phyloP scores from a whole-genome alignment of 495 filamentous ascomycete species.

The Neurospora cerealis region DNA sequence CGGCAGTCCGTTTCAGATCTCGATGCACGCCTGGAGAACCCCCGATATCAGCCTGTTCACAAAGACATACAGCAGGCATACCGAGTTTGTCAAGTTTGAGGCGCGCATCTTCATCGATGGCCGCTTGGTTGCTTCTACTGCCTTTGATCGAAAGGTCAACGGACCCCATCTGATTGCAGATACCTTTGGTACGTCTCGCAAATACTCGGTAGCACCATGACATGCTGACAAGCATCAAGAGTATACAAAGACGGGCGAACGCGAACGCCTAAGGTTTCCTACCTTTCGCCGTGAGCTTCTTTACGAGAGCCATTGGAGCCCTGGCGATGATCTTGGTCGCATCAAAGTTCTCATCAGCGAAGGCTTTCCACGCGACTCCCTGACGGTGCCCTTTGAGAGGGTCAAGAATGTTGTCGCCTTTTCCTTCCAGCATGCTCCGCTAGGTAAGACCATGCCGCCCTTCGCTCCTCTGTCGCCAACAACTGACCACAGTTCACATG shows the following conservation, averaged over 20 bases:
- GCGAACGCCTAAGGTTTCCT: slow-evolving; percentile 60
- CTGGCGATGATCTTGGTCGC: slow-evolving; percentile 58
- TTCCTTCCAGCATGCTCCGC: slow-evolving; percentile 79
- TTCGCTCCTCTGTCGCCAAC: neutral
- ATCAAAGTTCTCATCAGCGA: slow-evolving; percentile 74
- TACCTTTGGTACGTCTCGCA: slow-evolving; percentile 34
- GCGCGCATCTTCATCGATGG: slow-evolving; percentile 66
- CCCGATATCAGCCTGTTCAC: slow-evolving; percentile 54
- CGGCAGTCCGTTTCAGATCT: slow-evolving; percentile 59
- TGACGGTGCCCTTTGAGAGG: slow-evolving; percentile 50
- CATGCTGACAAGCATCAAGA: slow-evolving; percentile 27
- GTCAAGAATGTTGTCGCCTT: slow-evolving; percentile 68
- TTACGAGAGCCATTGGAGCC: slow-evolving; percentile 61
- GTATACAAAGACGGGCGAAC: slow-evolving; percentile 52
- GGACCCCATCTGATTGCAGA: slow-evolving; percentile 50
- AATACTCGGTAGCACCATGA: neutral
- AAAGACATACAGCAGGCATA: slow-evolving; percentile 48
- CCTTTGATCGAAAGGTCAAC: slow-evolving; percentile 43
- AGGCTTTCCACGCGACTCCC: slow-evolving; percentile 47
- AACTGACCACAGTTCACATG: neutral
- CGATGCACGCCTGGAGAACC: slow-evolving; percentile 71
- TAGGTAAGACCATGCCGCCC: slow-evolving; percentile 40
- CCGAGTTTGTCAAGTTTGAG: slow-evolving; percentile 54
- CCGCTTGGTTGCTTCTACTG: slow-evolving; percentile 46
- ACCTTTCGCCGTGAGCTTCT: slow-evolving; percentile 63